A percentile compares a stretch with the other conserved stretches of the same genome.
Evolutionary conservation across 305 asterid genomes (phyloP).

Genomic region (Fraxinus greggii): DNA sequence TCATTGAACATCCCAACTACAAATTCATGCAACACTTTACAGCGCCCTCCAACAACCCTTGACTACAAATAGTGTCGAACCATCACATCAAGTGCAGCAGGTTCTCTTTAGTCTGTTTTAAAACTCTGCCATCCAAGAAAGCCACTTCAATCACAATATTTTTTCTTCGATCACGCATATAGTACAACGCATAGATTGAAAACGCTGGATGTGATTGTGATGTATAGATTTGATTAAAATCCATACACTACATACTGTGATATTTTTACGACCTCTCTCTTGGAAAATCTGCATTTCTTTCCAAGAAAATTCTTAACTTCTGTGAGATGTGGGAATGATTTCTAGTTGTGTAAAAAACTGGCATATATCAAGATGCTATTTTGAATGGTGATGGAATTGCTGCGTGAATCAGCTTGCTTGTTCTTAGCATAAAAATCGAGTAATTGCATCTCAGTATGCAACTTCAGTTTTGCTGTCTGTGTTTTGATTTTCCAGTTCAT

Average conservation of each 20-base stretch:
- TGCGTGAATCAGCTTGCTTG: background rate
- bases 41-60: constrained; percentile 36
- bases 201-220: background rate
- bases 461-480: background rate
- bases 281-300: background rate
- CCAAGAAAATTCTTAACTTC: background rate
- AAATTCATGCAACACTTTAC: constrained; percentile 37
- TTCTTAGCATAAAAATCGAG: too few species aligned
- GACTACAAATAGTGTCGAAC: background rate
- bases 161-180: background rate
- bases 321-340: background rate
- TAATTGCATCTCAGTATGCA: too few species aligned
- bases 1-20: constrained; percentile 35
- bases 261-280: background rate
- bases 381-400: background rate
- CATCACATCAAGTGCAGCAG: background rate
- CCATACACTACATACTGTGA: background rate
- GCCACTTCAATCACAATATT: background rate
- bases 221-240: background rate
- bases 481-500: background rate
- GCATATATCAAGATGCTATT: background rate
- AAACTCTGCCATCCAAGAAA: background rate
- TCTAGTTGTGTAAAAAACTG: background rate
- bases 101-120: background rate
- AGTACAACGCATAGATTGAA: background rate